phyloP scores from a whole-genome alignment of 768 basidiomycete species.

The Pisolithus sp. region DNA sequence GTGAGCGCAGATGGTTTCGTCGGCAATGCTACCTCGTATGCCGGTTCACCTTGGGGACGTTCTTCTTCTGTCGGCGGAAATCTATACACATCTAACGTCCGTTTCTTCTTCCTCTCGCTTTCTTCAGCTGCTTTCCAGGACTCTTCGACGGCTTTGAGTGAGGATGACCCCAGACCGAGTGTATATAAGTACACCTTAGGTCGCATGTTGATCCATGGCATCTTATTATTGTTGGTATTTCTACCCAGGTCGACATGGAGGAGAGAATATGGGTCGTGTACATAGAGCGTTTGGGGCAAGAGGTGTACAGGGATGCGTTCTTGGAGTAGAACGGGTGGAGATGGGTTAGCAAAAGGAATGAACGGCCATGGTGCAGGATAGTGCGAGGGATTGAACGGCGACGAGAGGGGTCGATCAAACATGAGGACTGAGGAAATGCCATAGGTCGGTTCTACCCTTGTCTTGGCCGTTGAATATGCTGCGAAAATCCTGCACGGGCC shows the following conservation, averaged over 20 bases:
- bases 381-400: conserved; percentile 27
- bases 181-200: conserved; percentile 29
- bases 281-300: conserved; percentile 36
- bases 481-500: too few relatives aligned
- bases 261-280: conserved; percentile 38
- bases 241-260: conserved; percentile 15
- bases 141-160: too few relatives aligned
- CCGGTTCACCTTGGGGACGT: too few relatives aligned
- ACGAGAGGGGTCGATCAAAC: conserved; percentile 8
- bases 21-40: conserved; percentile 25
- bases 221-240: background rate
- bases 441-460: too few relatives aligned
- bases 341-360: conserved; percentile 27
- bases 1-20: conserved; percentile 16
- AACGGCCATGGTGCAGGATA: conserved; percentile 40
- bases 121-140: too few relatives aligned
- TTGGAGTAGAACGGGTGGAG: conserved; percentile 23
- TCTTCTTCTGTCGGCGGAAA: too few relatives aligned
- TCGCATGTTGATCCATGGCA: conserved; percentile 23
- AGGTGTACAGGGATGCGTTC: conserved; percentile 29
- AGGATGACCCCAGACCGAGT: conserved; percentile 18
- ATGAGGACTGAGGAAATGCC: conserved; percentile 1
- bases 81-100: too few relatives aligned
- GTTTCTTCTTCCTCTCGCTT: too few relatives aligned
- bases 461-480: too few relatives aligned